phyloP scores from a whole-genome alignment of 2,329 filamentous ascomycete species.

The Fusarium armeniacum region DNA sequence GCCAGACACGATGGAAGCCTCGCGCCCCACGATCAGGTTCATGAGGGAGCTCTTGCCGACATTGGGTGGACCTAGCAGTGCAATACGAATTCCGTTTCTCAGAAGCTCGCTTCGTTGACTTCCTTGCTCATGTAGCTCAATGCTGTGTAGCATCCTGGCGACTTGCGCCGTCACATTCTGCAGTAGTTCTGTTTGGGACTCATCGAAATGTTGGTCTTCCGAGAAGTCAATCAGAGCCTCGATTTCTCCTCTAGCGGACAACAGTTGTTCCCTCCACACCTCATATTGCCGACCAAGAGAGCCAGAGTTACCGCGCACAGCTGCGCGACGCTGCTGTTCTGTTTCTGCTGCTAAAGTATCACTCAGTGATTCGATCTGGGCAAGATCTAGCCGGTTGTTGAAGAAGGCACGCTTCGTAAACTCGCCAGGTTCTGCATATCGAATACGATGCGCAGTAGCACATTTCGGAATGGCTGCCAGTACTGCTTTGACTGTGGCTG shows the following conservation, averaged over 20 bases:
- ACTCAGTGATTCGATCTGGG: conserved; percentile 80
- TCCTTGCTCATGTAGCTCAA: conserved; percentile 79
- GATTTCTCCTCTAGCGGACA: conserved; percentile 88
- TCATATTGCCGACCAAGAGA: conserved; percentile 83
- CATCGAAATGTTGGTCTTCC: conserved; percentile 97
- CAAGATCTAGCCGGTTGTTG: conserved; percentile 86
- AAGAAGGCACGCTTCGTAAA: conserved; percentile 94
- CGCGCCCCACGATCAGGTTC: conserved; percentile 89
- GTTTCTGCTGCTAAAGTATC: conserved; percentile 79
- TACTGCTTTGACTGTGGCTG: conserved; percentile 89
- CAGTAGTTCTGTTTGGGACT: conserved; percentile 81
- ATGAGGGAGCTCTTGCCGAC: conserved; percentile 95
- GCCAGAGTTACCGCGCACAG: conserved; percentile 82
- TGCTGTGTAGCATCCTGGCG: conserved; percentile 69
- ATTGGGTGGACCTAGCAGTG: conserved; percentile 91
- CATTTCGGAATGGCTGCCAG: conserved; percentile 79
- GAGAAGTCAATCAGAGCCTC: conserved; percentile 98
- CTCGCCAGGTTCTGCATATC: conserved; percentile 94
- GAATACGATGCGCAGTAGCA: conserved; percentile 62
- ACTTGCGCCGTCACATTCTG: conserved; percentile 77
- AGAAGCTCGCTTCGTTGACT: conserved; percentile 87
- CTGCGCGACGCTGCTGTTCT: conserved; percentile 90
- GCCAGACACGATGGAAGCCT: conserved; percentile 93
- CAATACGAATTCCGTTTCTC: conserved; percentile 85
- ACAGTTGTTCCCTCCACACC: conserved; percentile 79